A percentile compares a stretch with the other conserved stretches of the same genome.
Evolutionary conservation across 352 stramenopile genomes (phyloP).

Genomic region (Pythium periplocum): DNA sequence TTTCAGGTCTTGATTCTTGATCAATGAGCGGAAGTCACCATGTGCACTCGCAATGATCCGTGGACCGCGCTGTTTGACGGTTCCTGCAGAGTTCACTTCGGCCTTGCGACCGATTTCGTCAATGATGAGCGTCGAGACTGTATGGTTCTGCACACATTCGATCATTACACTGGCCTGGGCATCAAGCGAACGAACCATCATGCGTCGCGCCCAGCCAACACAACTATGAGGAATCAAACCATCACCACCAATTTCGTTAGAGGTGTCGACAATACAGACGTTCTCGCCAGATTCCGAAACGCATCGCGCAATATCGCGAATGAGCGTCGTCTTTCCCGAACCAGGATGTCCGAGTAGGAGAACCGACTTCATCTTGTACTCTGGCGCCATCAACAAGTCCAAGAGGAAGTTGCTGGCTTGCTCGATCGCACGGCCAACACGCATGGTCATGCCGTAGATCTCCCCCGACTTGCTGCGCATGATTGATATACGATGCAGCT

Average conservation of each 20-base stretch:
- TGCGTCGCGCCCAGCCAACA: constrained; percentile 60
- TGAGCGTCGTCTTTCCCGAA: constrained; percentile 81
- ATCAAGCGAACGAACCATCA: constrained; percentile 78
- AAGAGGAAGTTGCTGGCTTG: constrained; percentile 56
- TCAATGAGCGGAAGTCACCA: constrained; percentile 72
- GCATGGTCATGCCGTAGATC: constrained; percentile 69
- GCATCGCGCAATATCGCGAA: constrained; percentile 72
- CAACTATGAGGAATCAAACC: constrained; percentile 73
- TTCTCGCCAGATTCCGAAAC: constrained; percentile 59
- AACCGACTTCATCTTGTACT: constrained; percentile 44
- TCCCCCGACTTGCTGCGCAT: constrained; percentile 52
- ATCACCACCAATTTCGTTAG: constrained; percentile 89
- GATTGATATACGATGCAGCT: constrained; percentile 78
- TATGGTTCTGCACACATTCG: constrained; percentile 90
- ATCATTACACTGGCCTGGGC: constrained; percentile 77
- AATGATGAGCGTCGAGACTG: constrained; percentile 81
- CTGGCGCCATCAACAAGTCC: constrained; percentile 54
- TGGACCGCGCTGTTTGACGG: constrained; percentile 66
- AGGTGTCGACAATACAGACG: constrained; percentile 86
- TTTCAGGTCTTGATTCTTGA: constrained; percentile 82
- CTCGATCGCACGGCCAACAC: constrained; percentile 56
- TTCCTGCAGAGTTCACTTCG: constrained; percentile 72
- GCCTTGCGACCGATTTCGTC: constrained; percentile 84
- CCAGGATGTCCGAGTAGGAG: constrained; percentile 64
- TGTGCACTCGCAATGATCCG: constrained; percentile 83